Evolutionary conservation across 129 eudicot genomes (phyloP).

Genomic region (Cynara cardunculus): DNA sequence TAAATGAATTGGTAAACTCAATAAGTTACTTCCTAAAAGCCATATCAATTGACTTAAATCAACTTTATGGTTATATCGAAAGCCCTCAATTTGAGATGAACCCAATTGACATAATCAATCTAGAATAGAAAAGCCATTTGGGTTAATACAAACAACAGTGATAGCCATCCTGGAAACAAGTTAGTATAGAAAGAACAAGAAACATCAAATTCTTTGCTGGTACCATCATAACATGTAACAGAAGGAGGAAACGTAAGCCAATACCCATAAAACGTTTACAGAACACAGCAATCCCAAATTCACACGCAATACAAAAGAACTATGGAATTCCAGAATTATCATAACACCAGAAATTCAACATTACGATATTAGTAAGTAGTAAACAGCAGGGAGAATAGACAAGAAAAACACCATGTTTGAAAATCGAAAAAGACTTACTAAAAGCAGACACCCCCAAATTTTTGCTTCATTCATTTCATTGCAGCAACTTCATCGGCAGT

Average conservation of each 20-base stretch:
- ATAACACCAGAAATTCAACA: slow-evolving; percentile 10
- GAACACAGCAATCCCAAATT: background rate
- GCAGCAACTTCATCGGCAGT: slow-evolving; percentile 30
- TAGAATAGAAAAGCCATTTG: background rate
- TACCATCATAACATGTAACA: background rate
- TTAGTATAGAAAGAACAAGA: too few species aligned
- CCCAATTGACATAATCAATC: background rate
- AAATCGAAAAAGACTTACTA: slow-evolving; percentile 10
- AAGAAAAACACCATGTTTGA: background rate
- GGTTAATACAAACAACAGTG: background rate
- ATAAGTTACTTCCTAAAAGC: background rate
- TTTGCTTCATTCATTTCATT: slow-evolving; percentile 9
- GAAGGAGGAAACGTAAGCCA: background rate
- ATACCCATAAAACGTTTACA: background rate
- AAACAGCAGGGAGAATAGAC: slow-evolving; percentile 7
- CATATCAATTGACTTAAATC: background rate
- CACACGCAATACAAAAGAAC: background rate
- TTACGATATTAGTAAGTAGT: background rate
- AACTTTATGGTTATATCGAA: background rate
- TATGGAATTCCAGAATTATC: slow-evolving; percentile 5
- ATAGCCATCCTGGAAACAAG: background rate
- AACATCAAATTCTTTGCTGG: background rate
- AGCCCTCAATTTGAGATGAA: background rate
- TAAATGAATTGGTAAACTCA: background rate
- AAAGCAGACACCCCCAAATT: background rate